Evolutionary conservation across 1,139 yeast genomes (phyloP).

Genomic region (Blastobotrys apis): DNA sequence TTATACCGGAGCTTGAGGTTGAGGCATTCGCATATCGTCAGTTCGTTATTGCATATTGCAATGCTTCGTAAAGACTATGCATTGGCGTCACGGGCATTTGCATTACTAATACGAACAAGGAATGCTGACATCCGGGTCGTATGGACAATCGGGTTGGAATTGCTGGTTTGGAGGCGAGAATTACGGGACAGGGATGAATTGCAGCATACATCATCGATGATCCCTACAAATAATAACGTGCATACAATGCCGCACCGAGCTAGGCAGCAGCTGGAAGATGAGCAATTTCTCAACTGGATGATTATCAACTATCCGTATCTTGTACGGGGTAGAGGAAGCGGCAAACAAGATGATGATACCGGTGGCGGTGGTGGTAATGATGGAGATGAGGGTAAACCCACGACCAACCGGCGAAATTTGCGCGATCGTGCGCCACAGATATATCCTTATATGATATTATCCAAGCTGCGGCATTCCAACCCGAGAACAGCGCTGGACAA

Average conservation of each 20-base stretch:
- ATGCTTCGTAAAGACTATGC: constrained; percentile 41
- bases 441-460: constrained; percentile 22
- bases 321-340: background rate
- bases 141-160: constrained; percentile 47
- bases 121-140: constrained; percentile 42
- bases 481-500: constrained; percentile 26
- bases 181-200: constrained; percentile 5
- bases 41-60: constrained; percentile 25
- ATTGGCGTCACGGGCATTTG: constrained; percentile 42
- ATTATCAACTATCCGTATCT: constrained; percentile 23
- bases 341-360: too few species aligned
- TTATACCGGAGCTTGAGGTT: constrained; percentile 14
- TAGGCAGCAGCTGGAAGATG: constrained; percentile 20
- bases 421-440: constrained; percentile 24
- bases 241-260: constrained; percentile 20
- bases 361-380: background rate
- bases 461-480: constrained; percentile 23
- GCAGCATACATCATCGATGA: background rate
- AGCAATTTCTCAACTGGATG: constrained; percentile 30
- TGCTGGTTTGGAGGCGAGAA: constrained; percentile 31
- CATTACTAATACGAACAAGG: constrained; percentile 40
- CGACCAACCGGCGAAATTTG: constrained; percentile 12
- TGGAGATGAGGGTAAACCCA: background rate
- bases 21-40: constrained; percentile 27
- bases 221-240: constrained; percentile 15